These are phyloP conservation scores for Stachybotrys echinatus DNA, from an alignment of 2,329 filamentous ascomycete species.

Conservation along the genomic window DNA sequence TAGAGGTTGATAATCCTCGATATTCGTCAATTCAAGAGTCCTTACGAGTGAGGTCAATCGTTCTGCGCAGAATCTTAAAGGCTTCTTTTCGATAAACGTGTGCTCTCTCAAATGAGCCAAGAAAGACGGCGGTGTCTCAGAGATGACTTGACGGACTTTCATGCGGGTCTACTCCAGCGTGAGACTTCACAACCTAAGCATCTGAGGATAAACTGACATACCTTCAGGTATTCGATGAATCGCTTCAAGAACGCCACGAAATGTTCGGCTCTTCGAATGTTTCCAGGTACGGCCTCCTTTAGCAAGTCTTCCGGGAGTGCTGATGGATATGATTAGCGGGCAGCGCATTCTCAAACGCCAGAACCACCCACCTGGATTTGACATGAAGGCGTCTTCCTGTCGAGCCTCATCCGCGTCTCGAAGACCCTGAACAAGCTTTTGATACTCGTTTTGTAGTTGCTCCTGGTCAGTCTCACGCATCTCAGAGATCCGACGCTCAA, in stretches of 20 bases:
- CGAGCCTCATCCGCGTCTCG: constrained; percentile 83
- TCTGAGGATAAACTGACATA: constrained; percentile 13
- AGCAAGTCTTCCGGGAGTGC: constrained; percentile 89
- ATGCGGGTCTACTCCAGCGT: constrained; percentile 67
- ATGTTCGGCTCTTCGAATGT: constrained; percentile 92
- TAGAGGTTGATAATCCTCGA: constrained; percentile 94
- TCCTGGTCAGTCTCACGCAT: constrained; percentile 96
- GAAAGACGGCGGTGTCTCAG: constrained; percentile 93
- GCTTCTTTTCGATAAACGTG: constrained; percentile 97
- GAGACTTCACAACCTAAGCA: neutral
- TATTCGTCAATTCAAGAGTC: constrained; percentile 92
- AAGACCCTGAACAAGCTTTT: constrained; percentile 89
- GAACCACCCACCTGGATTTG: constrained; percentile 65
- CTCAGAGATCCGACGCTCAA: constrained; percentile 85
- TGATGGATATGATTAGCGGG: constrained; percentile 11
- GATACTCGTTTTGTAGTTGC: constrained; percentile 91
- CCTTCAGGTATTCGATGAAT: constrained; percentile 95
- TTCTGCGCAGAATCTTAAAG: constrained; percentile 89
- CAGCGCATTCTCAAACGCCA: neutral
- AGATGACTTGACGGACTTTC: constrained; percentile 97
- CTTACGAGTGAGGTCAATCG: constrained; percentile 89
- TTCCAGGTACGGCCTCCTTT: constrained; percentile 93
- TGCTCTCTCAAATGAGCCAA: constrained; percentile 88
- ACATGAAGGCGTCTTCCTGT: constrained; percentile 94
- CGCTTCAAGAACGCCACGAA: constrained; percentile 92